Evolutionary conservation across 2,329 filamentous ascomycete species (phyloP).

Genomic region (Microcyclosporella mali): DNA sequence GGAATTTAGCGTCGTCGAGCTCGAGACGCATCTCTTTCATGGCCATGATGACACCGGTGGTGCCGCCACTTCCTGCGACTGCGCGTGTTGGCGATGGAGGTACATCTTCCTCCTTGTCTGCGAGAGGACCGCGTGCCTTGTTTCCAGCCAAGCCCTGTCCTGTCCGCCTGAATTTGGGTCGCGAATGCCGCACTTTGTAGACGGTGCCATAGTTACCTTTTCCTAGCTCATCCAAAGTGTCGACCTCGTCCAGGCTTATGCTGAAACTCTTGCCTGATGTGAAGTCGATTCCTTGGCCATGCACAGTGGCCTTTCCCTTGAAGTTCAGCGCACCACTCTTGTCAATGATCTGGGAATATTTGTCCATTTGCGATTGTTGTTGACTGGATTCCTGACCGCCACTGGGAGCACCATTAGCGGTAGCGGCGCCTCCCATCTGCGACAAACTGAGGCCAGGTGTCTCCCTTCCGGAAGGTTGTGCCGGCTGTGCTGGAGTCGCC

Average conservation of each 20-base stretch:
- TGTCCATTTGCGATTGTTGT: slow-evolving; percentile 46
- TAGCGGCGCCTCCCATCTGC: slow-evolving; percentile 35
- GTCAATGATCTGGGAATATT: slow-evolving; percentile 78
- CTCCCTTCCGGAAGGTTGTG: slow-evolving; percentile 31
- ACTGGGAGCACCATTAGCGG: slow-evolving; percentile 29
- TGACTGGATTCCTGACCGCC: slow-evolving; percentile 21
- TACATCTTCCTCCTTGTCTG: slow-evolving; percentile 16
- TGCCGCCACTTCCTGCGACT: slow-evolving; percentile 38
- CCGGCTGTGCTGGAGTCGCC: slow-evolving; percentile 33
- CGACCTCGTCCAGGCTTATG: slow-evolving; percentile 93
- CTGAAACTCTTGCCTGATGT: slow-evolving; percentile 81
- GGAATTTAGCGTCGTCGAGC: slow-evolving; percentile 92
- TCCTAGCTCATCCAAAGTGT: slow-evolving; percentile 85
- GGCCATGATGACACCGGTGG: slow-evolving; percentile 80
- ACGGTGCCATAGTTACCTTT: slow-evolving; percentile 99
- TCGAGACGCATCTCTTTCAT: slow-evolving; percentile 99
- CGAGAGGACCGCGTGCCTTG: slow-evolving; percentile 38
- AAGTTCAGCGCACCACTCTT: slow-evolving; percentile 88
- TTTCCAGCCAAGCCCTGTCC: slow-evolving; percentile 57
- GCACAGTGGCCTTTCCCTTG: slow-evolving; percentile 84
- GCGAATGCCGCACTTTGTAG: slow-evolving; percentile 87
- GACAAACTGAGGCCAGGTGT: slow-evolving; percentile 39
- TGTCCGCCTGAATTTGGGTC: slow-evolving; percentile 56
- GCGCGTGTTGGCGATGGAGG: slow-evolving; percentile 14
- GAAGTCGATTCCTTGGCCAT: slow-evolving; percentile 85